phyloP scores from a whole-genome alignment of 306 rosid genomes.

The Nissolia schottii region DNA sequence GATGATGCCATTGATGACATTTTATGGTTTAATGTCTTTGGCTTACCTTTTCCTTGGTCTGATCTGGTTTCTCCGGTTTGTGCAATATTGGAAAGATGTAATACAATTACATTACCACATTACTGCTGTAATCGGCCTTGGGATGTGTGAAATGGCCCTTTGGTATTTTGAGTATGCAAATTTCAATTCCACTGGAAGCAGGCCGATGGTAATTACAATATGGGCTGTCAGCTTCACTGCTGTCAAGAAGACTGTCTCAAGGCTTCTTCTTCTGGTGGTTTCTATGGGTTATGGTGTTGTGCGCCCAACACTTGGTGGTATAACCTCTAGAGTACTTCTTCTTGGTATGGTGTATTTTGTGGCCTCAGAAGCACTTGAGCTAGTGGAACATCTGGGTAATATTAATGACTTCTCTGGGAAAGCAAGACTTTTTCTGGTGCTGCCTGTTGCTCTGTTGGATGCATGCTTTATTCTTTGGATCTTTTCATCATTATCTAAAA shows the following conservation, averaged over 20 bases:
- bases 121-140: conserved; percentile 69
- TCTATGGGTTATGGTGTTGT: conserved; percentile 73
- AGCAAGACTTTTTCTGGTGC: conserved; percentile 59
- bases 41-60: conserved; percentile 66
- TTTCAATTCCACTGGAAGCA: conserved; percentile 65
- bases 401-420: conserved; percentile 71
- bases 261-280: conserved; percentile 70
- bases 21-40: conserved; percentile 65
- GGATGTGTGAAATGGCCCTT: conserved; percentile 82
- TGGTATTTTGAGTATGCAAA: conserved; percentile 74
- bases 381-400: conserved; percentile 73
- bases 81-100: conserved; percentile 59
- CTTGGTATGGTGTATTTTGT: conserved; percentile 60
- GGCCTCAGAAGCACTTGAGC: conserved; percentile 73
- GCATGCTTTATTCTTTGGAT: conserved; percentile 76
- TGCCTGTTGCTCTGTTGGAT: conserved; percentile 68
- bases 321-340: conserved; percentile 51
- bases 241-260: conserved; percentile 60
- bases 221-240: conserved; percentile 70
- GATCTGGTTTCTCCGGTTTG: conserved; percentile 65
- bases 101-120: conserved; percentile 71
- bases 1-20: conserved; percentile 66
- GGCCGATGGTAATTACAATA: conserved; percentile 65
- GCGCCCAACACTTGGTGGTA: conserved; percentile 63
- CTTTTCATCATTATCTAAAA: conserved; percentile 66